A percentile compares a stretch with the other conserved stretches of the same genome.
Evolutionary conservation across 2,329 filamentous ascomycete genomes (phyloP).

Genomic region (Pezicula carpinea): DNA sequence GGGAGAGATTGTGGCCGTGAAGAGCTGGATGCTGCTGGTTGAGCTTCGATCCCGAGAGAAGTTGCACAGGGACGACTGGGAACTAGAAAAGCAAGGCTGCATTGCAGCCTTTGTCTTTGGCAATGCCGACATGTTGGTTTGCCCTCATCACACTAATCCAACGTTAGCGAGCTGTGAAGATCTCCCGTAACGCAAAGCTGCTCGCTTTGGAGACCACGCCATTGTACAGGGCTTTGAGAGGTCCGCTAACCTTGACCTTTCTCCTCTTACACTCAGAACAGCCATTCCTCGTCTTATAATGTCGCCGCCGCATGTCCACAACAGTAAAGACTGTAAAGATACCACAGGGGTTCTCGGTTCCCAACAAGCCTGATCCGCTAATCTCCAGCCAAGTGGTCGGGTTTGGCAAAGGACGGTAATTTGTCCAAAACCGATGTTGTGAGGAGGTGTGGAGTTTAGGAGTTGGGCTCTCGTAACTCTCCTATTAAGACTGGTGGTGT

Average conservation of each 20-base stretch:
- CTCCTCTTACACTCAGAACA: constrained; percentile 11
- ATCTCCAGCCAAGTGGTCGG: too few species aligned
- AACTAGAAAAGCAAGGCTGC: constrained; percentile 10
- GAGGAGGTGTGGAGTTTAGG: not conserved
- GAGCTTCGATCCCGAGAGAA: not conserved
- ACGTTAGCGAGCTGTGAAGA: not conserved
- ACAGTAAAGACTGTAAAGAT: too few species aligned
- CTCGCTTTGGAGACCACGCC: not conserved
- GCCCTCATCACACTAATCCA: constrained; percentile 13
- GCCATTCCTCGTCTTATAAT: constrained; percentile 9
- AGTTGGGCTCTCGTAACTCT: not conserved
- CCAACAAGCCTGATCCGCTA: too few species aligned
- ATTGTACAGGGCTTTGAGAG: too few species aligned
- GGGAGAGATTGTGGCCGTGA: not conserved
- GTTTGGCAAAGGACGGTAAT: too few species aligned
- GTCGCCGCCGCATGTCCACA: too few species aligned
- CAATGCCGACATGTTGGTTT: constrained; percentile 14
- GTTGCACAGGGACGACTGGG: not conserved
- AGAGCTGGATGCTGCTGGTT: not conserved
- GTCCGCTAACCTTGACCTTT: constrained; percentile 8
- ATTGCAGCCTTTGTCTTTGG: constrained; percentile 6
- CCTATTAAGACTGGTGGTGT: not conserved
- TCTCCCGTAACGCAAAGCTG: not conserved
- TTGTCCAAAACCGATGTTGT: too few species aligned
- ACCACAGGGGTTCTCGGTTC: too few species aligned